Evolutionary conservation across 208 protist species (phyloP).

Genomic region (Zelonia costaricensis): DNA sequence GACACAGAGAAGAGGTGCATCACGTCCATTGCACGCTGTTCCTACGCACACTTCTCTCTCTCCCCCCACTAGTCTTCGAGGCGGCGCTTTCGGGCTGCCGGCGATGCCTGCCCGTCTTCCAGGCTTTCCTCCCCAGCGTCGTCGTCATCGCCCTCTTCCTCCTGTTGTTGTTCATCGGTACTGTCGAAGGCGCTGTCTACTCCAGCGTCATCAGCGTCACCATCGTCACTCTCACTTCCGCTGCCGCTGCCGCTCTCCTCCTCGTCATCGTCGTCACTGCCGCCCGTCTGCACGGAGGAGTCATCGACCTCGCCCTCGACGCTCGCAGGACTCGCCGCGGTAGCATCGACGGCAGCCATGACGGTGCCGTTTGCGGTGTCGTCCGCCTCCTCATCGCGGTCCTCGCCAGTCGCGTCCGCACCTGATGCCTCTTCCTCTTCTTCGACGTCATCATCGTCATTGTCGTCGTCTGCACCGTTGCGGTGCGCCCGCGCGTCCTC

Average conservation of each 20-base stretch:
- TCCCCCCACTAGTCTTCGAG: not conserved
- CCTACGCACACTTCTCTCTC: no score
- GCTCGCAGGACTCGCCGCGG: no score
- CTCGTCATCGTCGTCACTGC: slow-evolving; percentile 8
- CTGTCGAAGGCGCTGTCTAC: no score
- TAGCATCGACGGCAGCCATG: not conserved
- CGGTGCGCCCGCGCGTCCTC: slow-evolving; percentile 6
- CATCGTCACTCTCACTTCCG: not conserved
- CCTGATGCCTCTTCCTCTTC: slow-evolving; percentile 1
- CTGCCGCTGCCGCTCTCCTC: slow-evolving; percentile 5
- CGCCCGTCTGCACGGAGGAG: not conserved
- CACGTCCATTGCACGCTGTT: no score
- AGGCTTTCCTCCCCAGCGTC: slow-evolving; percentile 8
- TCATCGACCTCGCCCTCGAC: no score
- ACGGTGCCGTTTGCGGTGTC: not conserved
- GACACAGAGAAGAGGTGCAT: not conserved
- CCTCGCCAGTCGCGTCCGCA: not conserved
- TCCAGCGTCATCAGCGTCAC: no score
- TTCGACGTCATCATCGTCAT: slow-evolving; percentile 26
- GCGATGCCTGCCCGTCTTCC: slow-evolving; percentile 1
- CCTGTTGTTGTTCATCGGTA: no score
- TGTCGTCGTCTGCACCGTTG: slow-evolving; percentile 8
- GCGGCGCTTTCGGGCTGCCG: not conserved
- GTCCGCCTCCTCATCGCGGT: not conserved
- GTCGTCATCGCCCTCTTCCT: slow-evolving; percentile 4